These are phyloP conservation scores for Rhizoclosmatium sp. DNA, from an alignment of 192 early-diverging fungal genomes.

Conservation along the genomic window DNA sequence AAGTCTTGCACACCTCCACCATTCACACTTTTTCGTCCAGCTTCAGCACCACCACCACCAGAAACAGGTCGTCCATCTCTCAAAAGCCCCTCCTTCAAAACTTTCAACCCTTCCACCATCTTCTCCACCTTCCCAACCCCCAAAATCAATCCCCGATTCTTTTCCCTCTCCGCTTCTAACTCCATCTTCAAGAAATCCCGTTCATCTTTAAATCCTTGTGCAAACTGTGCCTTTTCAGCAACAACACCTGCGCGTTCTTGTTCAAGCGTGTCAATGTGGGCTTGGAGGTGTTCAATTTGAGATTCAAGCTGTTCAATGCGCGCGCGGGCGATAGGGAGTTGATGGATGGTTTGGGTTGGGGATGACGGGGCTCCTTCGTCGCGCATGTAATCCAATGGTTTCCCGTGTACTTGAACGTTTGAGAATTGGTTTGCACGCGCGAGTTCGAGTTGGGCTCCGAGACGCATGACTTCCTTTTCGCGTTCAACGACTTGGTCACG, in stretches of 20 bases:
- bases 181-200: conserved; percentile 23
- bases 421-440: conserved; percentile 58
- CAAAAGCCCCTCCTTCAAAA: conserved; percentile 15
- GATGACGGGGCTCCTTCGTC: conserved; percentile 29
- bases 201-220: conserved; percentile 38
- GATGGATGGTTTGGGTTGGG: conserved; percentile 36
- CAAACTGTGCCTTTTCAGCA: conserved; percentile 26
- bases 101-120: conserved; percentile 45
- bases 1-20: neutral
- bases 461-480: conserved; percentile 58
- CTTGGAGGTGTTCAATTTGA: conserved; percentile 60
- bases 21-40: neutral
- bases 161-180: conserved; percentile 25
- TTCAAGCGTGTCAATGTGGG: conserved; percentile 61
- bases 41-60: neutral
- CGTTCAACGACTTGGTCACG: conserved; percentile 52
- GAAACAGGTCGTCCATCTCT: conserved; percentile 1
- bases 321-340: conserved; percentile 52
- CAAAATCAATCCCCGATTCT: conserved; percentile 1
- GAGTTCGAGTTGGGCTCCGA: conserved; percentile 57
- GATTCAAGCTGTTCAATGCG: conserved; percentile 62
- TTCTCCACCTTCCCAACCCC: conserved; percentile 7
- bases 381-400: conserved; percentile 5
- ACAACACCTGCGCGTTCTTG: conserved; percentile 29
- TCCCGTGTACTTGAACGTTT: conserved; percentile 33